Conservation (phyloP, 2,329 filamentous ascomycete species). For the Pyrenophora teres region DNA sequence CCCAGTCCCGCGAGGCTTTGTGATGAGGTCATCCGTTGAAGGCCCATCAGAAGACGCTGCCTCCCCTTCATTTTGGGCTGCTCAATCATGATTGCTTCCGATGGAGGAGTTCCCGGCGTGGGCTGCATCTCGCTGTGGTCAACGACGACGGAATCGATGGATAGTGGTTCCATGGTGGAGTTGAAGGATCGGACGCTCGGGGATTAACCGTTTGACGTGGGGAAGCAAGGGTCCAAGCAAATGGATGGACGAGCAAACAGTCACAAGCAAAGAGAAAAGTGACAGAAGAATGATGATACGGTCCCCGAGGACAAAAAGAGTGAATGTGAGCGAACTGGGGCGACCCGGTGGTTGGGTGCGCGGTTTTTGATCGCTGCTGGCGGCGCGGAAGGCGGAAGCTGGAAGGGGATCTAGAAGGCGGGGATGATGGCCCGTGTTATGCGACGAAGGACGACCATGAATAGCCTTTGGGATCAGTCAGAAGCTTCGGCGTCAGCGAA, state of each 20-base stretch:
- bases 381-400: slow-evolving; percentile 8
- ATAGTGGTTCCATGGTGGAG: slow-evolving; percentile 43
- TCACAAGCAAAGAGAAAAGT: slow-evolving; percentile 8
- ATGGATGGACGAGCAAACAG: slow-evolving; percentile 2
- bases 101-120: slow-evolving; percentile 22
- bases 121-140: slow-evolving; percentile 32
- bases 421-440: slow-evolving; percentile 24
- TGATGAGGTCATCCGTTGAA: slow-evolving; percentile 82
- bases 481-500: slow-evolving; percentile 1
- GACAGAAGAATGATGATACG: slow-evolving; percentile 9
- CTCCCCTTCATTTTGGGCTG: slow-evolving; percentile 67
- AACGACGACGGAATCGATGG: slow-evolving; percentile 46
- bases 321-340: slow-evolving; percentile 14
- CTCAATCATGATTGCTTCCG: slow-evolving; percentile 37
- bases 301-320: slow-evolving; percentile 7
- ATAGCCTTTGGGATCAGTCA: slow-evolving; percentile 4
- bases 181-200: slow-evolving; percentile 5
- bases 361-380: slow-evolving; percentile 28
- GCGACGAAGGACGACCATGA: slow-evolving; percentile 12
- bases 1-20: slow-evolving; percentile 70
- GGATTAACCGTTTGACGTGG: slow-evolving; percentile 13
- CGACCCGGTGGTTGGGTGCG: slow-evolving; percentile 32
- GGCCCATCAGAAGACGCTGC: slow-evolving; percentile 70
- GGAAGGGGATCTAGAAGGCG: slow-evolving; percentile 23
- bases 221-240: slow-evolving; percentile 10